Evolutionary conservation across 257 asterid species (phyloP).

Genomic region (Jacaranda mimosifolia): DNA sequence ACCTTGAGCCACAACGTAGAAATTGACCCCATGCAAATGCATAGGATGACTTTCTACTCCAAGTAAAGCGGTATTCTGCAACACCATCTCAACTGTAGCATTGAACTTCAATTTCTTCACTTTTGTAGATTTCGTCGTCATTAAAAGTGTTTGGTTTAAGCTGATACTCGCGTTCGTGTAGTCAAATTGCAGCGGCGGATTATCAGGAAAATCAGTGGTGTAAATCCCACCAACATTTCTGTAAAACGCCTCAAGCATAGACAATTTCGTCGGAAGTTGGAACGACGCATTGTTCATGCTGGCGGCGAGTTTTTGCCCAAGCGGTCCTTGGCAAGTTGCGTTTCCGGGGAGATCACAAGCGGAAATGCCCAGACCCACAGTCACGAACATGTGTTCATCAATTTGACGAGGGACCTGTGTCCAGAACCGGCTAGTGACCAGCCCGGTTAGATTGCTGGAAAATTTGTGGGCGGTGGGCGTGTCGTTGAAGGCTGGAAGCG

Average conservation of each 20-base stretch:
- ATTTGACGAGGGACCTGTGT: constrained; percentile 48
- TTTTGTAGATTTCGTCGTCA: constrained; percentile 54
- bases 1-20: constrained; percentile 66
- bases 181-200: constrained; percentile 58
- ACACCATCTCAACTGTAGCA: constrained; percentile 54
- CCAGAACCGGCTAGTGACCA: constrained; percentile 63
- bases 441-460: constrained; percentile 62
- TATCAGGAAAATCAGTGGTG: constrained; percentile 60
- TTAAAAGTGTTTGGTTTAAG: constrained; percentile 37
- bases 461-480: constrained; percentile 74
- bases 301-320: constrained; percentile 56
- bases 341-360: constrained; percentile 57
- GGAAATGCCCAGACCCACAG: constrained; percentile 60
- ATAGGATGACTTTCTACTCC: constrained; percentile 67
- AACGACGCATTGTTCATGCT: constrained; percentile 84
- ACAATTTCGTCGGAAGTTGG: constrained; percentile 52
- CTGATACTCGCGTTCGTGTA: constrained; percentile 46
- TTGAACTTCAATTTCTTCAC: constrained; percentile 58
- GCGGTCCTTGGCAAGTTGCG: constrained; percentile 54
- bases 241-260: constrained; percentile 69
- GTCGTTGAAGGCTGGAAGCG: constrained; percentile 74
- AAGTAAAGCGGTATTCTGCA: constrained; percentile 66
- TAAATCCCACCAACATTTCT: constrained; percentile 54
- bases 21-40: constrained; percentile 71
- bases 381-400: constrained; percentile 68